Conservation (phyloP, 495 filamentous ascomycete species). For the Daldinia loculata region DNA sequence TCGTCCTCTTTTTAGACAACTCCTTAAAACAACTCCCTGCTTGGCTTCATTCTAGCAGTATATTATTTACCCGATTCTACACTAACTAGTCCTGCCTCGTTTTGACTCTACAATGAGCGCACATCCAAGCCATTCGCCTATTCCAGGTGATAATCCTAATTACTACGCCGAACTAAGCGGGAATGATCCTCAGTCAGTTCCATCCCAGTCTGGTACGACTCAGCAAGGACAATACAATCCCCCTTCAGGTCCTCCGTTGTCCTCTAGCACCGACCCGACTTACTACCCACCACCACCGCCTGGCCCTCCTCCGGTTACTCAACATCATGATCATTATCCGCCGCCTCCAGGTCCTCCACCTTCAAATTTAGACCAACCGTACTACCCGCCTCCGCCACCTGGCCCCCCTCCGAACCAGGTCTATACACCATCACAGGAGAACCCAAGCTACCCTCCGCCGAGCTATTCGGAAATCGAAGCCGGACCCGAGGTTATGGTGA, state of each 20-base stretch:
- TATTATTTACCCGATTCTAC: neutral
- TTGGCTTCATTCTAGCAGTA: neutral
- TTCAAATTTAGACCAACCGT: conserved; percentile 15
- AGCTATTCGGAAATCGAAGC: conserved; percentile 17
- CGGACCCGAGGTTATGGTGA: conserved; percentile 4
- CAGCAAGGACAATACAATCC: conserved; percentile 18
- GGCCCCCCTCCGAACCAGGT: conserved; percentile 20
- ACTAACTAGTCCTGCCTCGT: no score
- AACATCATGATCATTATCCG: conserved; percentile 18
- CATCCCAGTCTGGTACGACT: conserved; percentile 8
- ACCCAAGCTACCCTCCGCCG: conserved; percentile 22
- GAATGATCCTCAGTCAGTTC: conserved; percentile 19
- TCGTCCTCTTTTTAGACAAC: neutral
- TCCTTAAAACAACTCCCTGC: neutral
- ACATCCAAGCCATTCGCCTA: conserved; percentile 29
- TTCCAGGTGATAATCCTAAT: conserved; percentile 27
- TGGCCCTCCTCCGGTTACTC: conserved; percentile 23
- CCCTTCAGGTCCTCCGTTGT: conserved; percentile 10
- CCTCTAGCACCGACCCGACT: conserved; percentile 10
- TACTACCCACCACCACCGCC: conserved; percentile 31
- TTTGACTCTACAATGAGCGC: conserved; percentile 25
- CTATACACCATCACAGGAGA: neutral
- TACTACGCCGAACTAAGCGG: conserved; percentile 27
- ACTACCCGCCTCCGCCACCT: conserved; percentile 31
- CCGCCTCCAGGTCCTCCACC: conserved; percentile 31